phyloP scores from a whole-genome alignment of 2,329 filamentous ascomycete species.

The Cryoendolithus antarcticus region DNA sequence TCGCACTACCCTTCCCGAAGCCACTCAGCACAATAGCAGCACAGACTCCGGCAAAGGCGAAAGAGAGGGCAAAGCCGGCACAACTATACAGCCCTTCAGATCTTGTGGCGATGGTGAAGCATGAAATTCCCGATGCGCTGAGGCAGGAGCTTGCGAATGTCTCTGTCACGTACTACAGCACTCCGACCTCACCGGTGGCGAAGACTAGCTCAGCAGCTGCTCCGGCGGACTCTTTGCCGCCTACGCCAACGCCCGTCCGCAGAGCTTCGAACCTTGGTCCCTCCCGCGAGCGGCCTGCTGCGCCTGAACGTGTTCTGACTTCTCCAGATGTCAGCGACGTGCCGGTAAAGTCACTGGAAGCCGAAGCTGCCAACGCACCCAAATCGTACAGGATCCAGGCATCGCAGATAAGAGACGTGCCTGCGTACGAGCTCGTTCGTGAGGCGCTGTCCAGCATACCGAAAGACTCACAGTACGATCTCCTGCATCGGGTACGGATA shows the following conservation, averaged over 20 bases:
- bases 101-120: slow-evolving; percentile 60
- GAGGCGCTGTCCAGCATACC: slow-evolving; percentile 50
- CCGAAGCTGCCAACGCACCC: slow-evolving; percentile 27
- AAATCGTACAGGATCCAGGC: slow-evolving; percentile 53
- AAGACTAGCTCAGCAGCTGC: slow-evolving; percentile 4
- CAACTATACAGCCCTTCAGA: slow-evolving; percentile 66
- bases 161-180: slow-evolving; percentile 63
- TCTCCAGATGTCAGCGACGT: slow-evolving; percentile 15
- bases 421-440: slow-evolving; percentile 31
- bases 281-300: slow-evolving; percentile 22
- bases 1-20: slow-evolving; percentile 72
- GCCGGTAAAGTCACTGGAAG: slow-evolving; percentile 15
- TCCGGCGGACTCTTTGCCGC: slow-evolving; percentile 35
- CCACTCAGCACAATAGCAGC: slow-evolving; percentile 37
- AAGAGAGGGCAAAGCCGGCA: slow-evolving; percentile 52
- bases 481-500: slow-evolving; percentile 69
- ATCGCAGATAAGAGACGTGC: slow-evolving; percentile 30
- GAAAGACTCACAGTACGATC: slow-evolving; percentile 63
- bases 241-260: slow-evolving; percentile 64
- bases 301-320: slow-evolving; percentile 13
- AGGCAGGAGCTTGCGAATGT: slow-evolving; percentile 73
- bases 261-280: slow-evolving; percentile 45
- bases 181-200: slow-evolving; percentile 11
- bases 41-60: slow-evolving; percentile 52
- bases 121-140: slow-evolving; percentile 25